These are phyloP conservation scores for Jacaranda copaia DNA, from an alignment of 257 asterid species.

Conservation along the genomic window DNA sequence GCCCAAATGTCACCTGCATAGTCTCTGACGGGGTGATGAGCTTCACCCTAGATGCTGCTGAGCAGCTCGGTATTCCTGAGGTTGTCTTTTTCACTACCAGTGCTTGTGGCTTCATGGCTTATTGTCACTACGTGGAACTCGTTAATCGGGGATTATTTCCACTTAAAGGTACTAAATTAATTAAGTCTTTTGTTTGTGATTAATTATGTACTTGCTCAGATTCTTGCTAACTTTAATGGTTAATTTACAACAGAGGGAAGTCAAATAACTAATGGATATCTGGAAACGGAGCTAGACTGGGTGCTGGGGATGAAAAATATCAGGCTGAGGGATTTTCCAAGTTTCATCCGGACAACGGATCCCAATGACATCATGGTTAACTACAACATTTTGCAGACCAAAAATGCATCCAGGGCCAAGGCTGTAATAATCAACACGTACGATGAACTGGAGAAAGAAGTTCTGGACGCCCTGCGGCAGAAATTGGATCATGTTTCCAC, in stretches of 20 bases:
- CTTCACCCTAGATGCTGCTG: conserved; percentile 72
- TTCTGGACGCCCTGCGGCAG: conserved; percentile 51
- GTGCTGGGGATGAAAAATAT: conserved; percentile 67
- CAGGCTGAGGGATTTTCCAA: conserved; percentile 67
- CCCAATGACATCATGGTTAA: conserved; percentile 64
- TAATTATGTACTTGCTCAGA: no score
- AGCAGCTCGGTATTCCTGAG: conserved; percentile 62
- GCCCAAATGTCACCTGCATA: conserved; percentile 62
- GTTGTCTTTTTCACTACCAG: conserved; percentile 65
- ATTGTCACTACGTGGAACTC: conserved; percentile 53
- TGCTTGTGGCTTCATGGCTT: conserved; percentile 68
- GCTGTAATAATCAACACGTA: conserved; percentile 64
- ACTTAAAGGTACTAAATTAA: conserved; percentile 47
- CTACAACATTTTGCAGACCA: conserved; percentile 53
- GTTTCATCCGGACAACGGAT: conserved; percentile 65
- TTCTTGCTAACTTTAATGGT: neutral
- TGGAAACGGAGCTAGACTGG: conserved; percentile 60
- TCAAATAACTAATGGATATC: conserved; percentile 57
- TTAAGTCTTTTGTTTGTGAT: no score
- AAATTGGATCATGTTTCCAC: conserved; percentile 51
- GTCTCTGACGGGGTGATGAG: conserved; percentile 76
- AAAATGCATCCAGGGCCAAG: conserved; percentile 51
- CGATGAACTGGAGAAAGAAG: conserved; percentile 58
- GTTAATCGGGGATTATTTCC: conserved; percentile 61
- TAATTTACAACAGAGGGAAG: conserved; percentile 48